phyloP scores from a whole-genome alignment of 495 filamentous ascomycete genomes.

The Lasiosphaeriaceae sp. region DNA sequence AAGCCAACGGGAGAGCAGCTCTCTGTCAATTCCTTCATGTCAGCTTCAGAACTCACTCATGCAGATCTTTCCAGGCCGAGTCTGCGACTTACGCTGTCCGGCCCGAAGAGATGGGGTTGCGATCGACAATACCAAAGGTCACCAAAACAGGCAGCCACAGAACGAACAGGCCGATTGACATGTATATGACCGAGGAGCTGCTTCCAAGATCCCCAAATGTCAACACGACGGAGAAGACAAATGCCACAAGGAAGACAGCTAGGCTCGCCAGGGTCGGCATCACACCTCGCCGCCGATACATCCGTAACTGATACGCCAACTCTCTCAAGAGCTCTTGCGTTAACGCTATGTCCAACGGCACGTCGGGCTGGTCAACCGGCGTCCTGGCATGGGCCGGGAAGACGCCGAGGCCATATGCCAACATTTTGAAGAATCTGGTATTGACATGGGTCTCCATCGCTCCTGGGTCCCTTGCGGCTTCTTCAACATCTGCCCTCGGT shows the following conservation, averaged over 20 bases:
- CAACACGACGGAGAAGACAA: conserved; percentile 7
- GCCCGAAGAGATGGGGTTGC: conserved; percentile 10
- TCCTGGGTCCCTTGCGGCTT: too few species aligned
- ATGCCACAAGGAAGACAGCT: conserved; percentile 3
- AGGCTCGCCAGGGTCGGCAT: conserved; percentile 6
- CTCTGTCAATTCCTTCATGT: not conserved
- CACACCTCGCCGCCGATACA: conserved; percentile 3
- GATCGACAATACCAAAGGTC: conserved; percentile 10
- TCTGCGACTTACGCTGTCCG: not conserved
- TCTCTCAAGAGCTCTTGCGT: not conserved
- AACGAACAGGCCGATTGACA: conserved; percentile 4
- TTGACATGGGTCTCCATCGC: too few species aligned
- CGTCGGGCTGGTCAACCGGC: too few species aligned
- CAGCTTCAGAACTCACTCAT: too few species aligned
- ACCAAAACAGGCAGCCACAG: conserved; percentile 13
- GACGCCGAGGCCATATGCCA: too few species aligned
- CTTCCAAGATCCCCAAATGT: conserved; percentile 1
- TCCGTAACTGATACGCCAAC: conserved; percentile 5
- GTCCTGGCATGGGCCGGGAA: too few species aligned
- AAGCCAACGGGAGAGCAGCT: conserved; percentile 7
- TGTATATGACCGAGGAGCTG: not conserved
- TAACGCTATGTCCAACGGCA: too few species aligned
- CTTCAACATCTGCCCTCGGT: conserved; percentile 3
- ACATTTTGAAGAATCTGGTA: too few species aligned
- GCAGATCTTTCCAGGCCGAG: not conserved